These are phyloP conservation scores for Pseudocercospora macadamiae DNA, from an alignment of 2,329 filamentous ascomycete genomes.

Conservation along the genomic window DNA sequence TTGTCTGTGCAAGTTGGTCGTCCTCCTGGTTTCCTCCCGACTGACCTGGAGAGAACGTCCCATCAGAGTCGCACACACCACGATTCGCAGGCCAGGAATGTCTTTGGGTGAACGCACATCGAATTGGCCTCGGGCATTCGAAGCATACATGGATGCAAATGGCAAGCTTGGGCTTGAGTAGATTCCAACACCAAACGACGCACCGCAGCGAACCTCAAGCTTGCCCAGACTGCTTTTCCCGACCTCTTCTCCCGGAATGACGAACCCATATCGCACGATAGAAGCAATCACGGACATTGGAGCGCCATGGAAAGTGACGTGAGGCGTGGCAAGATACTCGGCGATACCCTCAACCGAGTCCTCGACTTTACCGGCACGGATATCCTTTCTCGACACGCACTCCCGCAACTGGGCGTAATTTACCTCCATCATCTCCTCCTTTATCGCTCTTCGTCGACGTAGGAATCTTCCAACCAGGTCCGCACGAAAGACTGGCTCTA, in stretches of 20 bases:
- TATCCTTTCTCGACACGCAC: background rate
- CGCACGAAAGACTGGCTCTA: slow-evolving; percentile 24
- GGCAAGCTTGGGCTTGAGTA: slow-evolving; percentile 49
- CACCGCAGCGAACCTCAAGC: slow-evolving; percentile 41
- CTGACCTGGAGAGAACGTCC: slow-evolving; percentile 42
- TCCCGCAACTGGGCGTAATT: slow-evolving; percentile 1
- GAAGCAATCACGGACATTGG: slow-evolving; percentile 39
- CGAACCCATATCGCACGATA: slow-evolving; percentile 51
- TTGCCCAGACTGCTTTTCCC: slow-evolving; percentile 24
- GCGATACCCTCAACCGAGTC: slow-evolving; percentile 39
- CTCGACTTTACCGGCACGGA: background rate
- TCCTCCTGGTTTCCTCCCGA: slow-evolving; percentile 17
- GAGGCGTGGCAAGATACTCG: slow-evolving; percentile 42
- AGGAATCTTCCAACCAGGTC: slow-evolving; percentile 20
- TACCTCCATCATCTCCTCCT: background rate
- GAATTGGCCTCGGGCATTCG: slow-evolving; percentile 23
- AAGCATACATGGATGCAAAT: slow-evolving; percentile 45
- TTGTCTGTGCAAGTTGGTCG: background rate
- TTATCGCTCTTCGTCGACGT: slow-evolving; percentile 4
- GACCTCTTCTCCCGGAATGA: slow-evolving; percentile 42
- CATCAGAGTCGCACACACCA: slow-evolving; percentile 54
- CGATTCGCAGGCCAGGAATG: slow-evolving; percentile 46
- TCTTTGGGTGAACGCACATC: slow-evolving; percentile 25
- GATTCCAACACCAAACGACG: slow-evolving; percentile 48
- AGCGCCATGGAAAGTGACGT: slow-evolving; percentile 44